Base-by-base conservation (phyloP, 2,329 filamentous ascomycete species). In the Pyrenophora teres region DNA sequence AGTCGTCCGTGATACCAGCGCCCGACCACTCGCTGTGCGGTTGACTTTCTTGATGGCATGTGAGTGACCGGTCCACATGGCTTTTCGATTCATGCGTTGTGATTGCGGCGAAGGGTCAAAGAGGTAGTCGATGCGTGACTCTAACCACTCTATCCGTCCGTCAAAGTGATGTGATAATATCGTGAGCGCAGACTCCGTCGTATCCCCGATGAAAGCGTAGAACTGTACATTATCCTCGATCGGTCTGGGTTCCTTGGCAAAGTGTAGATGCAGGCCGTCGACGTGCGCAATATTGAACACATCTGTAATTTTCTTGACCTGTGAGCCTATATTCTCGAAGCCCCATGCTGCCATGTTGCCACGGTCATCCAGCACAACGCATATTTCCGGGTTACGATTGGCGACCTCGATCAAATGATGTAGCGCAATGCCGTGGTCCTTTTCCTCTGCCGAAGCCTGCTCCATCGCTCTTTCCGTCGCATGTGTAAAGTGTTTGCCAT, bases 261-360 rank as follows among this genome's bases (percentile, higher is more conserved):
- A 75, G 47, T 74, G 70, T 23, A 76, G 51, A 54, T 65, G 70
- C 50, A 87, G 60, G 2, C 81, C 81, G 64, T 89, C 84, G 21
- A 92, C 83, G 65, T 95, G 89, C 1, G 90, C 86, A 61, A 97
- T 87, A 67, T 91, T 94, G 77, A 94, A 95, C n/a, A 93, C 83
- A 56, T 87, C 85, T 23, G 85, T 80, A 3, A 82, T 80, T 52
- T 83, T 84, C 60, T 83, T 84, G 27, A 81, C 78, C 66, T 87
- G 90, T 63, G 84, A 86, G 31, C 88, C 87, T 16, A 96, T 83
- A 66, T 93, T 92, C 71, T 97, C 92, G 49, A 99, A 76, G 0
- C 91, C 93, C 90, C 93, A 97, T 0, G 90, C 91, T 35, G 90
- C 92, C 88, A 97, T 90, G 59, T 87, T 86, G 1, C 93, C 93